Base-by-base conservation (phyloP, 2,329 filamentous ascomycete genomes). In the Colletotrichum magnum region DNA sequence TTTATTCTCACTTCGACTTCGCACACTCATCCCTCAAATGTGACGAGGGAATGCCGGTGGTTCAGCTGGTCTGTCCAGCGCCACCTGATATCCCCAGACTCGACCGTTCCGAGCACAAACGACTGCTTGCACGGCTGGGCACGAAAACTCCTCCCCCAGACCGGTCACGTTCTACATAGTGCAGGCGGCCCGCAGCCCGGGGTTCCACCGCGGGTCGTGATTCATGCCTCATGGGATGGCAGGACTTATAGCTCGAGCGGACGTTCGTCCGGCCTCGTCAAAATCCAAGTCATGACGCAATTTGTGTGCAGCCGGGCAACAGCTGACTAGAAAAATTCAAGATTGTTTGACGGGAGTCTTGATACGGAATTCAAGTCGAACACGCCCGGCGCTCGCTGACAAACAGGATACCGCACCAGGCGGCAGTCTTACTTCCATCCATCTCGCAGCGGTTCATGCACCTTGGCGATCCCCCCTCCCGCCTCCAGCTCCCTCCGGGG, bases 211-310 rank as follows among this genome's bases (percentile, higher is more conserved):
- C 21, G 56, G 63, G 56, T 39, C 51, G 54, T 69, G 66, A 69
- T 69, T 66, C 66, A 66, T n/a, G 32, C 51, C 53, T 60, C 56
- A 66, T 69, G 66, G 56, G 56, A 69, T 69, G 62, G 66, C 66
- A 69, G 66, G 43, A 48, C 54, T 50, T 58, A n/a, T 12, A 36
- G 39, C 53, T 21, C 41, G n/a, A 54, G 43, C 13, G 12, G 39
- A 54, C 6, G 65, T 68, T 66, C 39, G 51, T 69, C 66, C 48
- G 61, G 28, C 50, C 62, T 60, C 51, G 62, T 59, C 66, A 68
- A 18, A 58, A 59, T 54, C 26, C 32, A 51, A 66, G 50, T 66
- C 56, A 66, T 69, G 66, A 69, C 66, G 66, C 62, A 59, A 60
- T 52, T 7, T 66, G 62, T 69, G 36, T 43, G n/a, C 62, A 60